Evolutionary conservation across 2,329 filamentous ascomycete genomes (phyloP).

Genomic region (Gaeumannomyces tritici): DNA sequence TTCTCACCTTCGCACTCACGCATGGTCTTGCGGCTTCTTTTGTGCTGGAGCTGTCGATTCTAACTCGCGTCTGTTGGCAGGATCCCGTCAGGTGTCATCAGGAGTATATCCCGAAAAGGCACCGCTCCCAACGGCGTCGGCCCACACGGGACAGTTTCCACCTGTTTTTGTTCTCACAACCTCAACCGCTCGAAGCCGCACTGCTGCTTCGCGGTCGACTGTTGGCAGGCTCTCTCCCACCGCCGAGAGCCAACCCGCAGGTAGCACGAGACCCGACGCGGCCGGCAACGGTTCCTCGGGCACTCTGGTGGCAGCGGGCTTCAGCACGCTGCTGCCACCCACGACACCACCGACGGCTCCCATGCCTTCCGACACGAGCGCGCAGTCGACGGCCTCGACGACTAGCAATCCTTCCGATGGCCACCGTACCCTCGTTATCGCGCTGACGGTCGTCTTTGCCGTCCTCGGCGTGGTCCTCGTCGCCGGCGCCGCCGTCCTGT

Average conservation of each 20-base stretch:
- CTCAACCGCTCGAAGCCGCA: not conserved
- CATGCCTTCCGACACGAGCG: not conserved
- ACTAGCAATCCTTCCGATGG: not conserved
- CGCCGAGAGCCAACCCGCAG: not conserved
- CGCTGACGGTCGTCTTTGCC: slow-evolving; percentile 38
- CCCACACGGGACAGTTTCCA: too few species aligned
- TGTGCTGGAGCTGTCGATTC: not conserved
- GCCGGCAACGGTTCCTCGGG: not conserved
- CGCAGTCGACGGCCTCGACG: not conserved
- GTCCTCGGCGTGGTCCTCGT: slow-evolving; percentile 32
- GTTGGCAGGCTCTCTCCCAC: not conserved
- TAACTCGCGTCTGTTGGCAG: not conserved
- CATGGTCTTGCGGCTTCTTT: not conserved
- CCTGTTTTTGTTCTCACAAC: not conserved
- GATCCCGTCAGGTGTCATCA: not conserved
- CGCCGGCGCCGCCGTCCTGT: slow-evolving; percentile 25
- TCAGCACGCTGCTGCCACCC: not conserved
- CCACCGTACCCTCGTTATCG: slow-evolving; percentile 35
- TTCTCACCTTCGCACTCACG: not conserved
- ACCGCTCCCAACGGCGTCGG: not conserved
- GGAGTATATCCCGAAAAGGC: not conserved
- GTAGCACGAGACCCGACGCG: not conserved
- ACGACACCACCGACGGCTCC: not conserved
- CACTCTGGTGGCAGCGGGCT: not conserved
- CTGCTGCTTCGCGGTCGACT: not conserved